These are phyloP conservation scores for Pichia californica DNA, from an alignment of 805 yeast genomes.

Conservation along the genomic window DNA sequence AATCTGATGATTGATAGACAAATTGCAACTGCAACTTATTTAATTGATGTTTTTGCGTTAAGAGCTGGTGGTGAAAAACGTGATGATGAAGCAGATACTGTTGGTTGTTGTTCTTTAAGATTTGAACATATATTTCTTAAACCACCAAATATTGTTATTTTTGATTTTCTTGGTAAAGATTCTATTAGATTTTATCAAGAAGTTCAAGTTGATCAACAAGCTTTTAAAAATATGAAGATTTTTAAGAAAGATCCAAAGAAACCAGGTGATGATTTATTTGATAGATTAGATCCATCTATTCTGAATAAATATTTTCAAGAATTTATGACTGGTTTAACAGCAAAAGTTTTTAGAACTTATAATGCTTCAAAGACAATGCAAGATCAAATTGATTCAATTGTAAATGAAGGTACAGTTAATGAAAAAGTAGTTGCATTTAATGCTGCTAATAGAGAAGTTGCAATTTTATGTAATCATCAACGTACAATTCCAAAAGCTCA, in stretches of 20 bases:
- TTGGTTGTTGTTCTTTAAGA: constrained; percentile 92
- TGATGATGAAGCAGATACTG: constrained; percentile 97
- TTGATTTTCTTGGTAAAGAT: constrained; percentile 94
- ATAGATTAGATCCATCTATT: constrained; percentile 76
- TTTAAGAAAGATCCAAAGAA: constrained; percentile 85
- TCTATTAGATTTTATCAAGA: constrained; percentile 88
- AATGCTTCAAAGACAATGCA: constrained; percentile 97
- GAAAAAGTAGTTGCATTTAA: constrained; percentile 85
- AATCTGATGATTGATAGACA: constrained; percentile 81
- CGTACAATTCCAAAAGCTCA: constrained; percentile 85
- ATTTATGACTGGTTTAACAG: constrained; percentile 90
- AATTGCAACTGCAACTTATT: constrained; percentile 87
- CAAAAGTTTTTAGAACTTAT: constrained; percentile 95
- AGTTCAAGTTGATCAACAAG: constrained; percentile 88
- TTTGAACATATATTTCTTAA: constrained; percentile 81
- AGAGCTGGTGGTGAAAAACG: constrained; percentile 98
- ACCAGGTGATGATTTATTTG: constrained; percentile 90
- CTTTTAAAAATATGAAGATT: constrained; percentile 77
- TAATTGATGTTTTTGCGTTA: constrained; percentile 86
- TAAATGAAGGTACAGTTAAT: constrained; percentile 80
- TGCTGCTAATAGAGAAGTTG: constrained; percentile 94
- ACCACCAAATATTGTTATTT: constrained; percentile 80
- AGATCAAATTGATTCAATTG: constrained; percentile 78
- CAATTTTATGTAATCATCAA: constrained; percentile 95
- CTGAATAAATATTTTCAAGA: constrained; percentile 82